phyloP scores from a whole-genome alignment of 306 rosid species.

The Crotalaria pallida region DNA sequence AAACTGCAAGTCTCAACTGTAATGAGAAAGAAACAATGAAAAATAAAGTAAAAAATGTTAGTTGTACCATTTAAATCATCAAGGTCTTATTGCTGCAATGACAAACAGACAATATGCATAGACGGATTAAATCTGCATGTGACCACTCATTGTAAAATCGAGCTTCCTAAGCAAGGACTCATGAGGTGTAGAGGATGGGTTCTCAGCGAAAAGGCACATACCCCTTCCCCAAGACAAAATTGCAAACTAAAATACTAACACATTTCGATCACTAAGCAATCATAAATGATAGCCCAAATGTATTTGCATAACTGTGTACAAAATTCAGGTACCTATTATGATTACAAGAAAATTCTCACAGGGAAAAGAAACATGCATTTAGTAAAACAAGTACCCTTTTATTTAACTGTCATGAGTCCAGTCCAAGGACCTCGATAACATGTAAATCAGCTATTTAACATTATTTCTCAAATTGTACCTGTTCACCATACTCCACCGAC shows the following conservation, averaged over 20 bases:
- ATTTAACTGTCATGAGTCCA: background rate
- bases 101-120: background rate
- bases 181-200: background rate
- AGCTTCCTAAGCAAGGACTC: no score
- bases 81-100: background rate
- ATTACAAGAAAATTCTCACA: no score
- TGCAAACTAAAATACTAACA: background rate
- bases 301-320: background rate
- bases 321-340: background rate
- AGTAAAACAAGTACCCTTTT: background rate
- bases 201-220: background rate
- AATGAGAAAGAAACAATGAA: background rate
- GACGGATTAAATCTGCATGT: background rate
- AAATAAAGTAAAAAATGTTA: background rate
- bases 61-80: background rate
- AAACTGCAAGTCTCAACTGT: background rate
- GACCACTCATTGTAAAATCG: background rate
- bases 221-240: background rate
- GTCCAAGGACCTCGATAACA: background rate
- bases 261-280: background rate
- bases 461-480: constrained; percentile 7
- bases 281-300: background rate
- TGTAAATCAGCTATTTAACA: background rate
- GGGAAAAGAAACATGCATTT: background rate
- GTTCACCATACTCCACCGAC: background rate